A percentile compares a stretch with the other conserved stretches of the same genome.
Evolutionary conservation across 345 rosid genomes (phyloP).

Genomic region (Heritiera littoralis): DNA sequence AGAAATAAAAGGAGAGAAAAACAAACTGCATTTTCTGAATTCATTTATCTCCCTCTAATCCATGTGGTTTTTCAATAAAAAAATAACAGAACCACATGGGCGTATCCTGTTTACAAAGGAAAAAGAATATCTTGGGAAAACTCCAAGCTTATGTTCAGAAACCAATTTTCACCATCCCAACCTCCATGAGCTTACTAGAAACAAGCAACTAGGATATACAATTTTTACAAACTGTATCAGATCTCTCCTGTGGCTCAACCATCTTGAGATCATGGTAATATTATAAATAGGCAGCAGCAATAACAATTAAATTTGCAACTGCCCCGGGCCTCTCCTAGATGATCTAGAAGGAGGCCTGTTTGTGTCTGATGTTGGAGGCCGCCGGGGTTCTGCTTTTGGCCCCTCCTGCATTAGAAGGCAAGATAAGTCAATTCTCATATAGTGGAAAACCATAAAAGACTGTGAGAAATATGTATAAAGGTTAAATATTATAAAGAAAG

Average conservation of each 20-base stretch:
- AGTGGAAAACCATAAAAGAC: slow-evolving; percentile 1
- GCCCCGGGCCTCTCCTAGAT: slow-evolving; percentile 76
- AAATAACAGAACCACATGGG: slow-evolving; percentile 67
- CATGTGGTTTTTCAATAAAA: slow-evolving; percentile 56
- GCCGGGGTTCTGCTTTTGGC: slow-evolving; percentile 48
- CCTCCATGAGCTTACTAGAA: slow-evolving; percentile 35
- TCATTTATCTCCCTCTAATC: slow-evolving; percentile 36
- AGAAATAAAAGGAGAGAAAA: too few relatives aligned
- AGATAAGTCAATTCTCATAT: not conserved
- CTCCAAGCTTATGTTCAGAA: slow-evolving; percentile 39
- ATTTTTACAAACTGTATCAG: slow-evolving; percentile 52
- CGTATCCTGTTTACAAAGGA: slow-evolving; percentile 30
- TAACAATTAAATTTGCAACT: slow-evolving; percentile 42
- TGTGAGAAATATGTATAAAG: not conserved
- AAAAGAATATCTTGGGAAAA: slow-evolving; percentile 30
- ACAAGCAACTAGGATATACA: slow-evolving; percentile 55
- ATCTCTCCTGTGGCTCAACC: slow-evolving; percentile 27
- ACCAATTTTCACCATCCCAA: slow-evolving; percentile 39
- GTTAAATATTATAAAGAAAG: not conserved
- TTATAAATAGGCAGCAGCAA: slow-evolving; percentile 20
- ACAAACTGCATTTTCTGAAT: slow-evolving; percentile 17
- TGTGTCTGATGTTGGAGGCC: slow-evolving; percentile 34
- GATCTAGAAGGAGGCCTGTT: slow-evolving; percentile 66
- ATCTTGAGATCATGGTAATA: slow-evolving; percentile 17
- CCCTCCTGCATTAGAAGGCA: slow-evolving; percentile 48